Percentiles rank a stretch among this genome's conserved stretches.
phyloP scores from a whole-genome alignment of 345 rosid genomes.

The Boechera divaricarpa region DNA sequence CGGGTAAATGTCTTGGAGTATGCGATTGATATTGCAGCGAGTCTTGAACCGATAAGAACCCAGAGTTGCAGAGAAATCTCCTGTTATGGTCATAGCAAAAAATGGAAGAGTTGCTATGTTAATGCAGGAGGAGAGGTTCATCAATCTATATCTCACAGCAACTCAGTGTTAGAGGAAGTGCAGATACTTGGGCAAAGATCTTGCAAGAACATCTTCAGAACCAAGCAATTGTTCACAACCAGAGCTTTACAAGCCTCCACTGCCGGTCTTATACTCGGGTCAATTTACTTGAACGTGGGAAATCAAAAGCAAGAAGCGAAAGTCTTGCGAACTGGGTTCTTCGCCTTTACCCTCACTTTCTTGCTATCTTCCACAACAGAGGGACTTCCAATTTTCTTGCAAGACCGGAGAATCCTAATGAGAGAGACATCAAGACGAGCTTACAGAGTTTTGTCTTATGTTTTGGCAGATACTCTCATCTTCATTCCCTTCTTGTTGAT shows the following conservation, averaged over 20 bases:
- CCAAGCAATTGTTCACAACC: constrained; percentile 75
- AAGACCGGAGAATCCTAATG: constrained; percentile 79
- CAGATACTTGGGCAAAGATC: constrained; percentile 73
- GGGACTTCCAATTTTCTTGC: constrained; percentile 85
- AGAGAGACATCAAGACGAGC: constrained; percentile 86
- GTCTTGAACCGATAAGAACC: constrained; percentile 41
- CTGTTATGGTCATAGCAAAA: constrained; percentile 30
- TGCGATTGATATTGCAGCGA: constrained; percentile 71
- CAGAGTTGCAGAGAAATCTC: constrained; percentile 43
- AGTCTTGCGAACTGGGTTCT: constrained; percentile 69
- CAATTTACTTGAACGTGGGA: constrained; percentile 72
- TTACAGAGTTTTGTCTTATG: constrained; percentile 71
- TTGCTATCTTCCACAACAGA: constrained; percentile 86
- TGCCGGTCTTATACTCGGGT: constrained; percentile 77
- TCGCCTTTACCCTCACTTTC: constrained; percentile 88
- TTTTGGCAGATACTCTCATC: constrained; percentile 66
- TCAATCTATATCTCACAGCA: constrained; percentile 50
- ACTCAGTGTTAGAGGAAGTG: constrained; percentile 62
- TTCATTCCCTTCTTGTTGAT: constrained; percentile 78
- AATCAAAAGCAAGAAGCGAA: constrained; percentile 51
- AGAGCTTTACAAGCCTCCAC: constrained; percentile 74
- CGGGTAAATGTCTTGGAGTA: constrained; percentile 85
- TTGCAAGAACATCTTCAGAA: constrained; percentile 82
- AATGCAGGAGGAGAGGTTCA: constrained; percentile 38
- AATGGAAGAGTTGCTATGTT: constrained; percentile 38